Conservation (phyloP, 129 eudicot species). For the Glebionis coronaria region DNA sequence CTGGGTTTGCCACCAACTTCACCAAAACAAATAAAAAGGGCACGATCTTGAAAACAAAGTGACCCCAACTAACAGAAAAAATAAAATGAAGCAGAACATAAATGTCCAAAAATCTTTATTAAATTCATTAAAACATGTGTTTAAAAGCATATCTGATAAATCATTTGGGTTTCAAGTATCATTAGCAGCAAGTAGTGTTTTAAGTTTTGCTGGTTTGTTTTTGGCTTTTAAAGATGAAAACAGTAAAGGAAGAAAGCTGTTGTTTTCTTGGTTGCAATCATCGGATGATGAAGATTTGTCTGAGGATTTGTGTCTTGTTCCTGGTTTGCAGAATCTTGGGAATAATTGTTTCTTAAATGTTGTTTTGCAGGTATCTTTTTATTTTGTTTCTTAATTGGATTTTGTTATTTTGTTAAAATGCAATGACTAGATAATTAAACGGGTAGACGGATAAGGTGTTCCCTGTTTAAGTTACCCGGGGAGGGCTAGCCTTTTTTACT, state of each 20-base stretch:
- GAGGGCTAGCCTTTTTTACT: too few species aligned
- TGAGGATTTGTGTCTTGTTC: constrained; percentile 42
- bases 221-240: constrained; percentile 41
- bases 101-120: constrained; percentile 38
- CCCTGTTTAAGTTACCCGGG: too few species aligned
- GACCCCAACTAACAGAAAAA: not conserved
- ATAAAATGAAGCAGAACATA: constrained; percentile 34
- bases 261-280: constrained; percentile 32
- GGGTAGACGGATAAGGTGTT: too few species aligned
- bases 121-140: constrained; percentile 39
- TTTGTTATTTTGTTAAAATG: not conserved
- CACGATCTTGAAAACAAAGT: not conserved
- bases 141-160: constrained; percentile 23
- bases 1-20: too few species aligned
- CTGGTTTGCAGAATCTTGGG: constrained; percentile 86
- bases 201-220: constrained; percentile 65
- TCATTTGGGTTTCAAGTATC: constrained; percentile 48
- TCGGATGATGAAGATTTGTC: constrained; percentile 20
- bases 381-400: too few species aligned
- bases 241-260: constrained; percentile 26
- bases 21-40: too few species aligned
- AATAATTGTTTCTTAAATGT: constrained; percentile 94
- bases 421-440: too few species aligned
- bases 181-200: constrained; percentile 46
- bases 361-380: constrained; percentile 77